These are phyloP conservation scores for Delphinella strobiligena DNA, from an alignment of 2,329 filamentous ascomycete genomes.

Conservation along the genomic window DNA sequence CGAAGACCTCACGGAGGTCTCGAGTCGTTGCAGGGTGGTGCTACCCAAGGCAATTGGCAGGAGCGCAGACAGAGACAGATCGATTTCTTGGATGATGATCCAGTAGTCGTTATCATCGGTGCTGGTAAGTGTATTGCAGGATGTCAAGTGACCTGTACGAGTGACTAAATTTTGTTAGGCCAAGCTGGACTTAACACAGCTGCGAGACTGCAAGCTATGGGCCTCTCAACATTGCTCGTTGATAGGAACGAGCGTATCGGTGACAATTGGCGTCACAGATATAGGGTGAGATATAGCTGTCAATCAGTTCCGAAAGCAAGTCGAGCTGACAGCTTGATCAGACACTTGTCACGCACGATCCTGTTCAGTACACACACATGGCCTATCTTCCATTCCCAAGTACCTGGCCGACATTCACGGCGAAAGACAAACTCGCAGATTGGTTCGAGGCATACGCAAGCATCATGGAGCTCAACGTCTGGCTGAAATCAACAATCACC, in stretches of 20 bases:
- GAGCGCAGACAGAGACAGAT: constrained; percentile 24
- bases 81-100: constrained; percentile 31
- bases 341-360: constrained; percentile 53
- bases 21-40: constrained; percentile 49
- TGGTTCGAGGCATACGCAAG: constrained; percentile 55
- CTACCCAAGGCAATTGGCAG: constrained; percentile 34
- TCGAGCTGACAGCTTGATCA: no score
- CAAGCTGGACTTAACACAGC: constrained; percentile 19
- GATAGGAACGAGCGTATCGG: constrained; percentile 24
- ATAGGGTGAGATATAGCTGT: no score
- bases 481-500: constrained; percentile 42
- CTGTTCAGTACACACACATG: constrained; percentile 48
- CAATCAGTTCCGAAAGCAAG: no score
- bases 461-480: constrained; percentile 54
- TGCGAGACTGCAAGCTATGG: constrained; percentile 27
- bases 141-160: no score
- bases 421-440: constrained; percentile 58
- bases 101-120: constrained; percentile 45
- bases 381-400: constrained; percentile 53
- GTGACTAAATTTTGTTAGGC: no score
- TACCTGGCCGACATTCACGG: constrained; percentile 57
- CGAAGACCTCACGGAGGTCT: constrained; percentile 45
- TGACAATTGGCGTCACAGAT: constrained; percentile 28
- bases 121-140: no score
- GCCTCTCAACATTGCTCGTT: constrained; percentile 23